Percentiles rank a stretch among this genome's conserved stretches.
phyloP scores from a whole-genome alignment of 306 rosid species.

The Medicago truncatula region DNA sequence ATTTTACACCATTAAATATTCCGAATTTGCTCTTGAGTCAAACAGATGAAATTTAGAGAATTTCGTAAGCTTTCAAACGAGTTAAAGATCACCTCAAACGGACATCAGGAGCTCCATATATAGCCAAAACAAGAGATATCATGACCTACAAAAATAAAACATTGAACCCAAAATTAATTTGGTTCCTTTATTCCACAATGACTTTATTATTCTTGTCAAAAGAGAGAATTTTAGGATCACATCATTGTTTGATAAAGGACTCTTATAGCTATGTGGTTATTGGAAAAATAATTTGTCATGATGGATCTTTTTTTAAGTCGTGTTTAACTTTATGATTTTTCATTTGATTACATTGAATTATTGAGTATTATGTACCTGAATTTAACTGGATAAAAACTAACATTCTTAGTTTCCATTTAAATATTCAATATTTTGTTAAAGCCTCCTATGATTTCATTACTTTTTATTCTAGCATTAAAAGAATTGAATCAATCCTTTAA shows the following conservation, averaged over 20 bases:
- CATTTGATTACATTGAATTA: conserved; percentile 12
- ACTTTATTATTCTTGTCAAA: too few species aligned
- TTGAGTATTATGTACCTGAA: conserved; percentile 3
- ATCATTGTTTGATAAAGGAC: neutral
- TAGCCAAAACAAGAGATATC: too few species aligned
- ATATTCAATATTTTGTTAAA: neutral
- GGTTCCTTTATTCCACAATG: too few species aligned
- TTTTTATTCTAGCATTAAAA: neutral
- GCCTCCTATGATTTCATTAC: neutral
- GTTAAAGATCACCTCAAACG: too few species aligned
- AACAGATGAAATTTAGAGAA: too few species aligned
- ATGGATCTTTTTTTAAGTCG: neutral
- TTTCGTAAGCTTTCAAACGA: too few species aligned
- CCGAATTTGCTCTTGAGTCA: too few species aligned
- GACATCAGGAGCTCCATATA: too few species aligned
- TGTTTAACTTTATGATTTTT: neutral
- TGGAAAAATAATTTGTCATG: neutral
- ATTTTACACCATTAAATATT: too few species aligned
- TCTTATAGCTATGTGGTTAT: conserved; percentile 13
- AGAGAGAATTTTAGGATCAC: too few species aligned
- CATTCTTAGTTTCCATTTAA: neutral
- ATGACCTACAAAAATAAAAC: too few species aligned
- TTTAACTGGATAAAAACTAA: neutral
- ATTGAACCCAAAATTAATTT: too few species aligned
- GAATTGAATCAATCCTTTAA: neutral